Percentiles rank a stretch among this genome's conserved stretches.
phyloP scores from a whole-genome alignment of 768 basidiomycete genomes.

The Gelatoporia subvermispora region DNA sequence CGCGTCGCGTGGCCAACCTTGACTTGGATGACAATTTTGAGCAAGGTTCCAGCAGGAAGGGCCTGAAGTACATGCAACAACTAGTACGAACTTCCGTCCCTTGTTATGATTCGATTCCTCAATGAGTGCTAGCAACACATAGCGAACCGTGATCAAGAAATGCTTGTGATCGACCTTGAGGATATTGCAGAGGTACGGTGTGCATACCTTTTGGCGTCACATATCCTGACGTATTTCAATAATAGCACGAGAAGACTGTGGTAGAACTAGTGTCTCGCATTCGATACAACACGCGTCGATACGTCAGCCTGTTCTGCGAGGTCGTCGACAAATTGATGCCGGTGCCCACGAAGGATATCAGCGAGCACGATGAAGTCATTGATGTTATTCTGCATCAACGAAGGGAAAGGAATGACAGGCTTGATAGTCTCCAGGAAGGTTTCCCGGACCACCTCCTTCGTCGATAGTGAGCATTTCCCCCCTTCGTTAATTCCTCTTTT shows the following conservation, averaged over 20 bases:
- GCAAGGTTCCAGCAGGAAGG: slow-evolving; percentile 30
- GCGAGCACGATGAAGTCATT: slow-evolving; percentile 88
- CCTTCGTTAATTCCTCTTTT: neutral
- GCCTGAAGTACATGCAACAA: slow-evolving; percentile 77
- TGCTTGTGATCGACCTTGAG: slow-evolving; percentile 83
- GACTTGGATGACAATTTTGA: slow-evolving; percentile 52
- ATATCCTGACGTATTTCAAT: slow-evolving; percentile 1
- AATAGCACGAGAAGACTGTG: slow-evolving; percentile 64
- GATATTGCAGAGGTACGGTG: slow-evolving; percentile 71
- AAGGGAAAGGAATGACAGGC: slow-evolving; percentile 79
- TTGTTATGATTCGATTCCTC: neutral
- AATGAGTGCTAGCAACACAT: slow-evolving; percentile 66
- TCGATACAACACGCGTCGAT: slow-evolving; percentile 81
- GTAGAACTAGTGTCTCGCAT: slow-evolving; percentile 79
- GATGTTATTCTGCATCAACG: slow-evolving; percentile 96
- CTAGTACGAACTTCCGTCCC: slow-evolving; percentile 49
- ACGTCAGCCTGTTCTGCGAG: slow-evolving; percentile 82
- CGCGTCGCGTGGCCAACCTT: slow-evolving; percentile 64
- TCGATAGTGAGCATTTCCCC: slow-evolving; percentile 73
- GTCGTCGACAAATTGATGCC: slow-evolving; percentile 91
- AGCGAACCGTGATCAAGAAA: slow-evolving; percentile 89
- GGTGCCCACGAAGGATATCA: slow-evolving; percentile 82
- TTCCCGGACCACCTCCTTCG: slow-evolving; percentile 91
- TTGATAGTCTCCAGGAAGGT: slow-evolving; percentile 64
- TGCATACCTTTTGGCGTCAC: slow-evolving; percentile 2